phyloP scores from a whole-genome alignment of 768 basidiomycete genomes.

The Sporobolomyces phaffii region DNA sequence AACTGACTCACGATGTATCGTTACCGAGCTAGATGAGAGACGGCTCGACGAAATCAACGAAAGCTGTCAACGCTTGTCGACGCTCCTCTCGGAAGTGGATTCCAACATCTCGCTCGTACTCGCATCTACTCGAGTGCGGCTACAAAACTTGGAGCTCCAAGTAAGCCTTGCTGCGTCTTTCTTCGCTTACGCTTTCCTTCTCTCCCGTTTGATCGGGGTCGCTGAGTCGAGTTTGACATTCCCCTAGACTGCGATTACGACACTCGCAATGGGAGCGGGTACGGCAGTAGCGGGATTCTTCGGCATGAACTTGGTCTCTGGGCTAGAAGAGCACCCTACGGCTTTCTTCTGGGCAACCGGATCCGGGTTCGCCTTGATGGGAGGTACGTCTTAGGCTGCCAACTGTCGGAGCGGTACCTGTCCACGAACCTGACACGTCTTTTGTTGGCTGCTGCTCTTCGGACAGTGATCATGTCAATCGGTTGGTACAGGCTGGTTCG shows the following conservation, averaged over 20 bases:
- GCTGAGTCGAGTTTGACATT: too few species aligned
- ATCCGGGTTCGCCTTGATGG: background rate
- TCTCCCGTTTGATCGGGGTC: too few species aligned
- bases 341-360: conserved; percentile 22
- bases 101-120: conserved; percentile 31
- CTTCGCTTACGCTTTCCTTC: background rate
- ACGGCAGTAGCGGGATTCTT: conserved; percentile 26
- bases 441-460: too few species aligned
- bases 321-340: conserved; percentile 19
- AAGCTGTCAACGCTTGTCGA: conserved; percentile 13
- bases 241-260: conserved; percentile 31
- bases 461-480: conserved; percentile 25
- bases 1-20: background rate
- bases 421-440: too few species aligned
- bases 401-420: too few species aligned
- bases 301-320: conserved; percentile 31
- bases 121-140: conserved; percentile 11
- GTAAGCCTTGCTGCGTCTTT: background rate
- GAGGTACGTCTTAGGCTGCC: too few species aligned
- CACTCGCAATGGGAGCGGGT: conserved; percentile 29
- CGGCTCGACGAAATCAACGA: conserved; percentile 33
- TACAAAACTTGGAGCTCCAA: conserved; percentile 36
- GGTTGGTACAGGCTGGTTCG: conserved; percentile 22
- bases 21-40: conserved; percentile 22
- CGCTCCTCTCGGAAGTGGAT: conserved; percentile 30